Percentiles rank a stretch among this genome's conserved stretches.
These are phyloP conservation scores for Alternaria burnsii DNA, from an alignment of 2,329 filamentous ascomycete genomes.

Conservation along the genomic window DNA sequence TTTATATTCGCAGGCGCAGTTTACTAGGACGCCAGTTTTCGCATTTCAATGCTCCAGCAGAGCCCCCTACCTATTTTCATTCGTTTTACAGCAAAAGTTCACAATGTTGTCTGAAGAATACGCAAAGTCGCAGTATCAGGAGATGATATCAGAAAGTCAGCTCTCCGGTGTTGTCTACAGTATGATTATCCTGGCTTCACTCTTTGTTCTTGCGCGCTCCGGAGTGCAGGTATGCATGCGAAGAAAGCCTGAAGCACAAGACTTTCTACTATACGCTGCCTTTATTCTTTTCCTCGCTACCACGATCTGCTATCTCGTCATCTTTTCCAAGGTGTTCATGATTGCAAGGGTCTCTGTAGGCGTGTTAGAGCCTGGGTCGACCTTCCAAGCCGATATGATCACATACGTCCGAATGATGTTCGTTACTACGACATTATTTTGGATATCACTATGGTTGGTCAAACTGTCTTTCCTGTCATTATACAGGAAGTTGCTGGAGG, in stretches of 20 bases:
- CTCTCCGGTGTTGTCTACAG: neutral
- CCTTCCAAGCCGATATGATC: conserved; percentile 39
- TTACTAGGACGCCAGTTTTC: neutral
- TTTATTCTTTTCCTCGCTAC: conserved; percentile 38
- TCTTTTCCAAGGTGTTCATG: conserved; percentile 42
- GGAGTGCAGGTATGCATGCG: conserved; percentile 12
- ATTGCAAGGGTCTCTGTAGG: conserved; percentile 34
- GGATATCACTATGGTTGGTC: conserved; percentile 51
- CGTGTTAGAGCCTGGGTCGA: conserved; percentile 31
- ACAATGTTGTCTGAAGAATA: neutral
- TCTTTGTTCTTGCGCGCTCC: conserved; percentile 17
- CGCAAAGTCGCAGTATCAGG: conserved; percentile 1
- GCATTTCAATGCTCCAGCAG: neutral
- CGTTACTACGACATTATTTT: conserved; percentile 49
- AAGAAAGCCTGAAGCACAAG: conserved; percentile 7
- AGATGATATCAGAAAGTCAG: conserved; percentile 7
- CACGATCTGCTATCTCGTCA: conserved; percentile 43
- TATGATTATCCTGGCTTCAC: conserved; percentile 16
- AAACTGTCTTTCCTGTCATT: conserved; percentile 53
- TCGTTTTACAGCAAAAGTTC: too few relatives aligned
- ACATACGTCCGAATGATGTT: conserved; percentile 51
- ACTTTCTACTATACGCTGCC: conserved; percentile 32
- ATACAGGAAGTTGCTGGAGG: conserved; percentile 48
- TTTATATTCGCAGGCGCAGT: neutral
- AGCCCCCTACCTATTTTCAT: neutral